Conservation (phyloP, 2,329 filamentous ascomycete species). For the Pezicula neosporulosa region DNA sequence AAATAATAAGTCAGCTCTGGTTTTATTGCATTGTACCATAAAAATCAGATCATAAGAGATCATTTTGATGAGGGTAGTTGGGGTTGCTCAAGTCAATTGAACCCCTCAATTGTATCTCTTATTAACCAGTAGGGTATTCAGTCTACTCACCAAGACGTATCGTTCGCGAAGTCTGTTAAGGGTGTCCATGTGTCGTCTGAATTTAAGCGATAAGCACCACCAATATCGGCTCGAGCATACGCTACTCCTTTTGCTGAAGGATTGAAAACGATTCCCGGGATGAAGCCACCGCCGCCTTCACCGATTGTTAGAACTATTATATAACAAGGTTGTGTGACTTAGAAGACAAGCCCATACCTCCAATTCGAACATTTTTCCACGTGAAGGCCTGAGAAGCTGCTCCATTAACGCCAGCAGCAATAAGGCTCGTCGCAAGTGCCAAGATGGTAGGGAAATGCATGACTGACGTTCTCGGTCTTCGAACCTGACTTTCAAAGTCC, state of each 20-base stretch:
- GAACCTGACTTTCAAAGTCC: no score
- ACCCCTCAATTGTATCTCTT: no score
- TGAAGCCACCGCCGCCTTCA: constrained; percentile 49
- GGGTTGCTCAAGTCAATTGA: no score
- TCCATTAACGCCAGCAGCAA: constrained; percentile 10
- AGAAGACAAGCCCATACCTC: constrained; percentile 26
- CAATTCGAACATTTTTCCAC: constrained; percentile 47
- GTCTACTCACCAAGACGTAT: constrained; percentile 9
- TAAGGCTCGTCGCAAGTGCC: constrained; percentile 6
- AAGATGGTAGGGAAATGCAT: no score
- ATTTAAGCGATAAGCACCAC: constrained; percentile 53
- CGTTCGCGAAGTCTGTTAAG: constrained; percentile 38
- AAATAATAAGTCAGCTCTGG: background rate
- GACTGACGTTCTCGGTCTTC: no score
- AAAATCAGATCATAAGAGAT: no score
- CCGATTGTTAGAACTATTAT: background rate
- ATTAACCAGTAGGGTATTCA: no score
- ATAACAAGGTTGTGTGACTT: background rate
- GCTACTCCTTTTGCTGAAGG: constrained; percentile 46
- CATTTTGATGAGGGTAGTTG: no score
- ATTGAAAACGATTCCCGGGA: constrained; percentile 55
- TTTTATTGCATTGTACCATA: no score
- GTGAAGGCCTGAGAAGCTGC: constrained; percentile 15
- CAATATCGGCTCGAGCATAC: constrained; percentile 55
- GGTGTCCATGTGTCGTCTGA: constrained; percentile 52